phyloP scores from a whole-genome alignment of 1,284 basidiomycete genomes.

The Tilletia horrida region DNA sequence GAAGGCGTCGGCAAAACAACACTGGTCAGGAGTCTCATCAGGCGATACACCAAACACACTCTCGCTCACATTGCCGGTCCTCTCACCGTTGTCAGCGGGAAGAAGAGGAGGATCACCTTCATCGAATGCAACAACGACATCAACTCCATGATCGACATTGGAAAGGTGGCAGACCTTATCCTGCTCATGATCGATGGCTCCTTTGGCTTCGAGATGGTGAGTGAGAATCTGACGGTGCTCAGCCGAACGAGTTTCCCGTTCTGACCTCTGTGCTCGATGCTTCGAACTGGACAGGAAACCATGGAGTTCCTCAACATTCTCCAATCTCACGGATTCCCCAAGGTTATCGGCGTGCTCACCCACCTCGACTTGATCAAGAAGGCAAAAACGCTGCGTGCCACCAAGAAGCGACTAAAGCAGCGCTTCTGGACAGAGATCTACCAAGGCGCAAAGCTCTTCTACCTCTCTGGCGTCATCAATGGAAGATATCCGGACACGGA shows the following conservation, averaged over 20 bases:
- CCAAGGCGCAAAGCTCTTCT: conserved; percentile 96
- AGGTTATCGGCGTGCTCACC: conserved; percentile 92
- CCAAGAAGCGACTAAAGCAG: conserved; percentile 93
- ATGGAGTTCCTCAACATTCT: conserved; percentile 98
- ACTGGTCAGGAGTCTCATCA: conserved; percentile 83
- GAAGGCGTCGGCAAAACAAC: conserved; percentile 95
- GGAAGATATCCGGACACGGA: conserved; percentile 96
- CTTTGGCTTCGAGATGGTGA: conserved; percentile 96
- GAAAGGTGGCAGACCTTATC: conserved; percentile 92
- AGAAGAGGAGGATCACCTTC: conserved; percentile 87
- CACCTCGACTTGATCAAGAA: conserved; percentile 98
- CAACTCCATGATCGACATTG: conserved; percentile 96
- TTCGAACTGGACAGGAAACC: conserved; percentile 69
- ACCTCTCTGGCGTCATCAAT: conserved; percentile 94
- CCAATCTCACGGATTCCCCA: conserved; percentile 95
- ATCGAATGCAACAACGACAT: conserved; percentile 97
- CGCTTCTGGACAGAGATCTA: conserved; percentile 99
- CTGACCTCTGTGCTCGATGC: not conserved
- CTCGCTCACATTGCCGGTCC: conserved; percentile 86
- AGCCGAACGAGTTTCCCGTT: not conserved
- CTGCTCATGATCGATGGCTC: conserved; percentile 96
- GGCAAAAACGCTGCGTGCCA: conserved; percentile 75
- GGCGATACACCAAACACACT: conserved; percentile 91
- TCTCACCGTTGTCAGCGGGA: conserved; percentile 87
- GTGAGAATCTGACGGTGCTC: not conserved